Base-by-base conservation (phyloP, 208 protist species). In the Trypanosoma cruzi region DNA sequence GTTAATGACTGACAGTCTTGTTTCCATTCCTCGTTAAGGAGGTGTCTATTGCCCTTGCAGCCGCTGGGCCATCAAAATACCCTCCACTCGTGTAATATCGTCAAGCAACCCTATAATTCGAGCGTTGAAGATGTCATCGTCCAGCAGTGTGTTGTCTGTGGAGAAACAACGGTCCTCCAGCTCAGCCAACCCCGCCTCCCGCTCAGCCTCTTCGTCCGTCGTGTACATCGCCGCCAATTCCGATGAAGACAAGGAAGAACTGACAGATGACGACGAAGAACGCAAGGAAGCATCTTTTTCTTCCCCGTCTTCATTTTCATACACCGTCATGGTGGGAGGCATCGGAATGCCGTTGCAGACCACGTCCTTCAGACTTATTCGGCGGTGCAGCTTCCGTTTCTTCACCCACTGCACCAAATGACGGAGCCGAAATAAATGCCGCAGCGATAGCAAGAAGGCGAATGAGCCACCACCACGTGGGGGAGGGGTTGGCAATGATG, bases 121-220 rank as follows among this genome's bases (percentile, higher is more conserved):
- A 24, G 37, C 29, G 31, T 6, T 22, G 6, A 55, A 61, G 11
- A 6, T 37, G 24, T 58, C 64, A 8, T 57, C 37, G n/a, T 36
- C n/a, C 36, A 4, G 13, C 26, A 57, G 14, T 24, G 18, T 44
- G 29, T 28, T 7, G 18, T 62, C 37, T 20, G 29, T 40, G n/a
- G n/a, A 49, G 31, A 22, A 28, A 42, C 32, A 32, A 13, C 26
- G 29, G 28, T 70, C 4, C 18, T 22, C n/a, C 40, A 16, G 13
- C 28, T 57, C 31, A 16, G 18, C 31, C 32, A 54, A 44, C 26
- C 49, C 64, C 50, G 10, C 64, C 32, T 40, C 64, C 2, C 44
- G 24, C 52, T 70, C 64, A 6, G 64, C 50, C 52, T 62, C 64
- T 7, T 14, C 18, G 42, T 70, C 64, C 1, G 34, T 60, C 10